A percentile compares a stretch with the other conserved stretches of the same genome.
Conservation (phyloP, 306 rosid species). For the Vigna unguiculata region DNA sequence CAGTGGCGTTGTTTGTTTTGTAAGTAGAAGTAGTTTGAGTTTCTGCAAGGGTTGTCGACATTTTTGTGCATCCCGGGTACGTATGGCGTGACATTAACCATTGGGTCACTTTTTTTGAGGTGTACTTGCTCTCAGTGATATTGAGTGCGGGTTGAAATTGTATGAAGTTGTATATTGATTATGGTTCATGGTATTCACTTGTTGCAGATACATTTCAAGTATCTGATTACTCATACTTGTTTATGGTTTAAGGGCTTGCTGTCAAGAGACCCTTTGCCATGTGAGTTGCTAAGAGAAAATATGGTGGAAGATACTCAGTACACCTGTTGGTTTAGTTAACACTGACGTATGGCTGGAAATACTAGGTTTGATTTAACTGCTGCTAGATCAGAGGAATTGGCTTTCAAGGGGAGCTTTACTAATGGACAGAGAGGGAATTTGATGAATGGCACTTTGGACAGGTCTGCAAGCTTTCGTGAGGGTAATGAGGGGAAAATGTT, state of each 20-base stretch:
- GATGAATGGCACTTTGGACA: slow-evolving; percentile 58
- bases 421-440: slow-evolving; percentile 64
- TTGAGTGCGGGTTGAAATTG: slow-evolving; percentile 29
- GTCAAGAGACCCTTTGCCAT: slow-evolving; percentile 38
- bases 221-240: slow-evolving; percentile 38
- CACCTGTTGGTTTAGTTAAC: slow-evolving; percentile 48
- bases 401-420: slow-evolving; percentile 56
- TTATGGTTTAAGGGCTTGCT: slow-evolving; percentile 51
- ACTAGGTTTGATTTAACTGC: slow-evolving; percentile 67
- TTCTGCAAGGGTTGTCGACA: slow-evolving; percentile 19
- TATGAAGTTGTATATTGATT: slow-evolving; percentile 32
- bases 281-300: slow-evolving; percentile 35
- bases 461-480: slow-evolving; percentile 68
- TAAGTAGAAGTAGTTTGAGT: slow-evolving; percentile 18
- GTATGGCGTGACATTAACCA: slow-evolving; percentile 15
- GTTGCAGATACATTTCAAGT: slow-evolving; percentile 47
- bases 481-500: slow-evolving; percentile 60
- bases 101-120: slow-evolving; percentile 19
- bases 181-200: slow-evolving; percentile 44
- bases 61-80: slow-evolving; percentile 11
- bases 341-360: slow-evolving; percentile 70
- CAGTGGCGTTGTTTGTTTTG: background rate
- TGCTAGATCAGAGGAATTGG: slow-evolving; percentile 60
- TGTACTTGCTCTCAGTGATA: slow-evolving; percentile 14
- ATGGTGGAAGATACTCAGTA: slow-evolving; percentile 35